phyloP scores from a whole-genome alignment of 192 early-diverging fungal genomes.

The Entrophospora sp. region DNA sequence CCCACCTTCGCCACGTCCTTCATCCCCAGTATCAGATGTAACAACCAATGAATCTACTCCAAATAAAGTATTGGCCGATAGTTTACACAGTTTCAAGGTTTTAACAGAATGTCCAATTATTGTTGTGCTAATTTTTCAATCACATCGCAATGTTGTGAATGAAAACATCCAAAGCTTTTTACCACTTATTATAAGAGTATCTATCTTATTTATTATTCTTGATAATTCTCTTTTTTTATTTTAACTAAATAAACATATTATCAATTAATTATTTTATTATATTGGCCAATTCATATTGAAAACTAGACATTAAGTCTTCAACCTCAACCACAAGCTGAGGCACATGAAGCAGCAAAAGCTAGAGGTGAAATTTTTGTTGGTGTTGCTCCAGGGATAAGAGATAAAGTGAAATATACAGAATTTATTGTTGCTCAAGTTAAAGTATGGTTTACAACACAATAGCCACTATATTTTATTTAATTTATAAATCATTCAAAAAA shows the following conservation, averaged over 20 bases:
- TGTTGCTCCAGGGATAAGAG: slow-evolving; percentile 63
- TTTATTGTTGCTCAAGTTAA: slow-evolving; percentile 96
- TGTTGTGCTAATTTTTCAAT: slow-evolving; percentile 89
- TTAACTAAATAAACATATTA: neutral
- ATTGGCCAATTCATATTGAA: too few species aligned
- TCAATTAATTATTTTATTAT: too few species aligned
- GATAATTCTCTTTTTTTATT: neutral
- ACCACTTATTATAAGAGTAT: slow-evolving; percentile 77
- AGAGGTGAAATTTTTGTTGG: slow-evolving; percentile 67
- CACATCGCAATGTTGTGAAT: slow-evolving; percentile 72
- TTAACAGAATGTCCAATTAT: slow-evolving; percentile 98
- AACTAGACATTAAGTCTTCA: slow-evolving; percentile 45
- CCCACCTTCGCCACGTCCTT: slow-evolving; percentile 59
- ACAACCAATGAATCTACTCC: slow-evolving; percentile 38
- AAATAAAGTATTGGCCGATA: slow-evolving; percentile 60
- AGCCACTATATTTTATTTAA: too few species aligned
- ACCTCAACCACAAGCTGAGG: slow-evolving; percentile 47
- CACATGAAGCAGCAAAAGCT: slow-evolving; percentile 35
- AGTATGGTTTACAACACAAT: slow-evolving; percentile 39
- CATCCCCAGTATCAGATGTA: slow-evolving; percentile 62
- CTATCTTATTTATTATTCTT: too few species aligned
- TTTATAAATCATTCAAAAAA: too few species aligned
- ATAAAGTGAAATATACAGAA: slow-evolving; percentile 69
- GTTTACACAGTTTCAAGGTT: slow-evolving; percentile 91
- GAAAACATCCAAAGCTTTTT: slow-evolving; percentile 79